phyloP scores from a whole-genome alignment of 768 basidiomycete genomes.

The Coprinopsis strossmayeri region DNA sequence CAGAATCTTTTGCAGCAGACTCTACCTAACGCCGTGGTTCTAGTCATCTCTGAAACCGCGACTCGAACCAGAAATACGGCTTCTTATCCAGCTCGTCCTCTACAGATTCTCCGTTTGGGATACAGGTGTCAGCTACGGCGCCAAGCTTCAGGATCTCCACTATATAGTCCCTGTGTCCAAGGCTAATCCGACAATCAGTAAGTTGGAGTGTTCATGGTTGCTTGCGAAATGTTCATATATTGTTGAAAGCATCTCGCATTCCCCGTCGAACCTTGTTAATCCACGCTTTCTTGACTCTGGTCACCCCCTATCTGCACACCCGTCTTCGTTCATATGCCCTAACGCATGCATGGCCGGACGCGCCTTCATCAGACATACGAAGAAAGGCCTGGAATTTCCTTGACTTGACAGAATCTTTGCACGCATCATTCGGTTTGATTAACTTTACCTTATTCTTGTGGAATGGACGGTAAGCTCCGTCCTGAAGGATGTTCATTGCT shows the following conservation, averaged over 20 bases:
- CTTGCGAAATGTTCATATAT: constrained; percentile 10
- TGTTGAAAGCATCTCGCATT: constrained; percentile 53
- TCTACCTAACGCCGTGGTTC: no score
- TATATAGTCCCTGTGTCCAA: constrained; percentile 35
- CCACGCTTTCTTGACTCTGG: constrained; percentile 67
- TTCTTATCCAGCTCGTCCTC: constrained; percentile 64
- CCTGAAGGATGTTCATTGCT: not conserved
- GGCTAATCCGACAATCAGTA: constrained; percentile 25
- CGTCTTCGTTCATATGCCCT: constrained; percentile 72
- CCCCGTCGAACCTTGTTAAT: constrained; percentile 53
- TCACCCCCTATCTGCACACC: constrained; percentile 73
- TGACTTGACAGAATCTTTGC: constrained; percentile 58
- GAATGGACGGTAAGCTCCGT: constrained; percentile 66
- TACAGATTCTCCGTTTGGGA: constrained; percentile 86
- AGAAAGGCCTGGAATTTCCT: constrained; percentile 70
- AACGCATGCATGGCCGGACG: constrained; percentile 86
- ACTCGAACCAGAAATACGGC: constrained; percentile 67
- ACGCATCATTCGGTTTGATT: constrained; percentile 55
- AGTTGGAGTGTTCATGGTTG: constrained; percentile 18
- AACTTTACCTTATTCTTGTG: constrained; percentile 82
- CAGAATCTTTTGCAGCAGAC: constrained; percentile 4
- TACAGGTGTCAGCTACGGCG: constrained; percentile 74
- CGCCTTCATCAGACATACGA: constrained; percentile 70
- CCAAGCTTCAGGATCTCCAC: constrained; percentile 70
- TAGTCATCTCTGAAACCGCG: constrained; percentile 53